Conservation (phyloP, 257 asterid genomes). For the Nicotiana paniculata region DNA sequence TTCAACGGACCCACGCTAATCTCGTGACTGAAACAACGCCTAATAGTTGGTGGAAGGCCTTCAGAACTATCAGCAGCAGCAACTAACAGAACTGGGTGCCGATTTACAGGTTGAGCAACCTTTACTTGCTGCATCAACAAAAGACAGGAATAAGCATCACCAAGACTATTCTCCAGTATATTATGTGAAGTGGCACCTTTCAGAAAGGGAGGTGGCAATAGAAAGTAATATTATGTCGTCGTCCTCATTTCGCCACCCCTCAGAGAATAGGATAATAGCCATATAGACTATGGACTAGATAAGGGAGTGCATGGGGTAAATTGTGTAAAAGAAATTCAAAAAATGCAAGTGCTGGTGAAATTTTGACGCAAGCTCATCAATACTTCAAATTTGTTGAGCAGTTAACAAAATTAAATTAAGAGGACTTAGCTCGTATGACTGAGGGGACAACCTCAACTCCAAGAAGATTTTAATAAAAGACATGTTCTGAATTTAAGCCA, state of each 20-base stretch:
- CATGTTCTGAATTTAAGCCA: background rate
- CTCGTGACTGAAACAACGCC: constrained; percentile 97
- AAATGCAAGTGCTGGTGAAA: background rate
- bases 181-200: background rate
- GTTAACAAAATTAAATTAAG: background rate
- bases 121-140: constrained; percentile 33
- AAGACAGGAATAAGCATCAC: constrained; percentile 3
- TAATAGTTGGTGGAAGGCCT: constrained; percentile 79
- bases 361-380: background rate
- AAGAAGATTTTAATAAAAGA: background rate
- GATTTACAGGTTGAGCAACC: constrained; percentile 36
- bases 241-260: background rate
- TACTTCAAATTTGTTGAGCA: background rate
- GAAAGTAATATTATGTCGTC: background rate
- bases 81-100: constrained; percentile 68
- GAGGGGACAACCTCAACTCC: background rate
- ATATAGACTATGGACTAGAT: background rate
- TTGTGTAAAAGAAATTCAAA: background rate
- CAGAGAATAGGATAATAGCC: background rate
- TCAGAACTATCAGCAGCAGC: constrained; percentile 84
- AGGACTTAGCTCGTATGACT: background rate
- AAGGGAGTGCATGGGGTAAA: background rate
- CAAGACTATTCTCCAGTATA: background rate
- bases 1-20: constrained; percentile 63
- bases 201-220: background rate